Percentiles rank a stretch among this genome's conserved stretches.
Evolutionary conservation across 179 eudicot genomes (phyloP).

Genomic region (Spergularia azorica): DNA sequence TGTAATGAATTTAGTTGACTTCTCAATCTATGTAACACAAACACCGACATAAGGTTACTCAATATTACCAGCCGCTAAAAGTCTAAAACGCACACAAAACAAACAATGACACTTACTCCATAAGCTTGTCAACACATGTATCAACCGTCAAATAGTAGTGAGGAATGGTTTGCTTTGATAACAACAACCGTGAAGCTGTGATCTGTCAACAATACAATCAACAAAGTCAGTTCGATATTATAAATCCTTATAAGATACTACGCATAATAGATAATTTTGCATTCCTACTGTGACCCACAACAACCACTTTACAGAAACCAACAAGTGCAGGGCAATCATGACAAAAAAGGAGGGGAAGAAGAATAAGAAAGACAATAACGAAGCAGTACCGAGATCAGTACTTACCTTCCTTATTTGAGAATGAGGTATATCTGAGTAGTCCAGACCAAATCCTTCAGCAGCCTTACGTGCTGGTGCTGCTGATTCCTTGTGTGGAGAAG

Average conservation of each 20-base stretch:
- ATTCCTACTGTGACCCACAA: conserved; percentile 3
- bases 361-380: background rate
- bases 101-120: conserved; percentile 60
- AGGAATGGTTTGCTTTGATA: conserved; percentile 97
- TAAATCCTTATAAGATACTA: background rate
- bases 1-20: conserved; percentile 67
- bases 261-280: background rate
- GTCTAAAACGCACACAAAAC: background rate
- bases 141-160: conserved; percentile 96
- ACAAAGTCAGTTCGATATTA: conserved; percentile 11
- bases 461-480: conserved; percentile 48
- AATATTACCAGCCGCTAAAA: background rate
- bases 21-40: conserved; percentile 54
- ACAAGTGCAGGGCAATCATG: background rate
- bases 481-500: conserved; percentile 71
- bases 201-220: conserved; percentile 49
- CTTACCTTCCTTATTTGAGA: conserved; percentile 88
- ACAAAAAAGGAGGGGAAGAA: background rate
- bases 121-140: conserved; percentile 93
- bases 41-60: conserved; percentile 22
- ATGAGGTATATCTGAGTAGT: conserved; percentile 74
- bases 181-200: conserved; percentile 87
- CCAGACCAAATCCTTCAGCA: conserved; percentile 42
- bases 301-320: background rate
- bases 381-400: background rate